Conservation (phyloP, 345 rosid species). For the Eucalyptus camaldulensis region DNA sequence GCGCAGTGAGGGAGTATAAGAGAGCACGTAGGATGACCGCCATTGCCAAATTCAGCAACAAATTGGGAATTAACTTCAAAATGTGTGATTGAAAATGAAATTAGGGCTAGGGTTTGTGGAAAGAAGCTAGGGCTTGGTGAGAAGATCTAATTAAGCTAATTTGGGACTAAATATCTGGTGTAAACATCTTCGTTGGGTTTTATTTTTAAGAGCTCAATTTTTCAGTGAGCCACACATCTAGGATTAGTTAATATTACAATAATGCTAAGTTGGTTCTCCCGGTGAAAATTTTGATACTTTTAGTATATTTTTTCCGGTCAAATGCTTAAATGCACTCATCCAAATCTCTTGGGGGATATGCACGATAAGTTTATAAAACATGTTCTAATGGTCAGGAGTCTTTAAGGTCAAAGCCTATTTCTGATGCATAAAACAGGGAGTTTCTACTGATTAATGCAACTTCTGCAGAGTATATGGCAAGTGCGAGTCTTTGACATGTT, state of each 20-base stretch:
- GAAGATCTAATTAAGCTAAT: neutral
- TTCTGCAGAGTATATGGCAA: neutral
- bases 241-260: neutral
- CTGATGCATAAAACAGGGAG: neutral
- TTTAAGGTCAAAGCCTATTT: neutral
- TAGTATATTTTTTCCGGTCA: neutral
- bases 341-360: neutral
- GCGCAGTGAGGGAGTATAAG: neutral
- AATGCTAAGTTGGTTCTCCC: neutral
- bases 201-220: neutral
- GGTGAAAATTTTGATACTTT: neutral
- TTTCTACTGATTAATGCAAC: neutral
- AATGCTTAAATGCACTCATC: neutral
- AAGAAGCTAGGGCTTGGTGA: neutral
- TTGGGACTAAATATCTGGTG: neutral
- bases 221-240: neutral
- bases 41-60: neutral
- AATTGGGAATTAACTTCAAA: neutral
- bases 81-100: neutral
- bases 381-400: neutral
- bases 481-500: neutral
- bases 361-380: neutral
- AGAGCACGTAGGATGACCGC: neutral
- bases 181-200: neutral
- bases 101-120: neutral